Conservation (phyloP, 75 land plant genomes). For the Cupressus sempervirens region DNA sequence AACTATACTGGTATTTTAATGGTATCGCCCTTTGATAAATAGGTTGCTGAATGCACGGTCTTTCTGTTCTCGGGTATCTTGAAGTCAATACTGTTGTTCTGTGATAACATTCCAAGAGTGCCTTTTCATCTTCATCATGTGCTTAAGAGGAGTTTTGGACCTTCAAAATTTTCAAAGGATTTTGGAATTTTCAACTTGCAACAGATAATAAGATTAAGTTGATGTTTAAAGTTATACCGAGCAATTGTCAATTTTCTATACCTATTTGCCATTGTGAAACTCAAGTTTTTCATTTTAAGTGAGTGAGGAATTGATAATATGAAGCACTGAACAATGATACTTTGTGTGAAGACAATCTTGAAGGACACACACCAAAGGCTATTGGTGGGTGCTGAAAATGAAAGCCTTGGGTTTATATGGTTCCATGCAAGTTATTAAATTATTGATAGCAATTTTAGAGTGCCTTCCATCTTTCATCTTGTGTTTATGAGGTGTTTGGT, state of each 20-base stretch:
- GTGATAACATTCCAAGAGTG: background rate
- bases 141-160: background rate
- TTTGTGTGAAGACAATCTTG: background rate
- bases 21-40: background rate
- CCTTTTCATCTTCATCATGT: background rate
- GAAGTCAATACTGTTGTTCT: background rate
- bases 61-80: background rate
- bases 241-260: background rate
- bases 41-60: background rate
- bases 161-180: background rate
- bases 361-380: background rate
- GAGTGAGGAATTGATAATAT: background rate
- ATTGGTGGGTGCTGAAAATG: background rate
- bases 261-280: background rate
- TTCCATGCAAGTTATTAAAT: background rate
- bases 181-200: background rate
- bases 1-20: background rate
- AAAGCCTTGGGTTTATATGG: background rate
- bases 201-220: background rate
- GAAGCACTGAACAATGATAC: background rate
- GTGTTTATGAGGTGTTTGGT: background rate
- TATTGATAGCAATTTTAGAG: background rate
- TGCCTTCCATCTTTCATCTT: background rate
- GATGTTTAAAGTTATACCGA: background rate
- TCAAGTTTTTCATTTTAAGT: background rate